Evolutionary conservation across 192 early-diverging fungal species (phyloP).

Genomic region (Gamsiella multidivaricata): DNA sequence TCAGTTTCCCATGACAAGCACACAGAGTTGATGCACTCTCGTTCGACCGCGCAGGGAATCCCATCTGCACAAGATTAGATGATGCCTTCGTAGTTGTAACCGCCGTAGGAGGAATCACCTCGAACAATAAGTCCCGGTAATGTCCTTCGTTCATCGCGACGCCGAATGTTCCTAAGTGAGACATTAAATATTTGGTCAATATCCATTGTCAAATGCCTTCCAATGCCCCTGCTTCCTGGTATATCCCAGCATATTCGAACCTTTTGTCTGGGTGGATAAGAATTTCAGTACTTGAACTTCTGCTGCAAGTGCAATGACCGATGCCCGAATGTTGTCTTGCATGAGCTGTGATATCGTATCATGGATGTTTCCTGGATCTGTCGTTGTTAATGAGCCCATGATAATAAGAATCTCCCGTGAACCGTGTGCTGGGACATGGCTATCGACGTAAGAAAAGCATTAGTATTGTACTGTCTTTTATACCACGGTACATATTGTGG

Average conservation of each 20-base stretch:
- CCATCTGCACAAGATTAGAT: conserved; percentile 89
- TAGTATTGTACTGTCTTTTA: too few relatives aligned
- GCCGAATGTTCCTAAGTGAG: conserved; percentile 76
- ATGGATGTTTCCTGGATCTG: conserved; percentile 93
- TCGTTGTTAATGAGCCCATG: conserved; percentile 89
- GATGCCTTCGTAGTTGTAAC: conserved; percentile 62
- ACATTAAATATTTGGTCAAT: too few relatives aligned
- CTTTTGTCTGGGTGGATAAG: conserved; percentile 81
- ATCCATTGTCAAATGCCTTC: too few relatives aligned
- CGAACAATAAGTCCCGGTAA: conserved; percentile 86
- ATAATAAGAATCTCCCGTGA: conserved; percentile 89
- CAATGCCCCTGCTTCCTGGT: too few relatives aligned
- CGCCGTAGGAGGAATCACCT: conserved; percentile 89
- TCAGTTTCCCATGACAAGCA: conserved; percentile 81
- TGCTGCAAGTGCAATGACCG: conserved; percentile 89
- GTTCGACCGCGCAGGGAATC: conserved; percentile 78
- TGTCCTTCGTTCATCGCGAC: conserved; percentile 88
- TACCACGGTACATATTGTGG: not conserved
- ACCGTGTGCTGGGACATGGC: conserved; percentile 90
- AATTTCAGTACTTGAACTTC: conserved; percentile 87
- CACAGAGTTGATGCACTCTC: conserved; percentile 74
- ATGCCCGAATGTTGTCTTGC: conserved; percentile 80
- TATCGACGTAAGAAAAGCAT: conserved; percentile 26
- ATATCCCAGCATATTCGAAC: too few relatives aligned
- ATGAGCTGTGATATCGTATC: conserved; percentile 79